Evolutionary conservation across 106 monocot species (phyloP).

Genomic region (Dioscorea zingiberensis): DNA sequence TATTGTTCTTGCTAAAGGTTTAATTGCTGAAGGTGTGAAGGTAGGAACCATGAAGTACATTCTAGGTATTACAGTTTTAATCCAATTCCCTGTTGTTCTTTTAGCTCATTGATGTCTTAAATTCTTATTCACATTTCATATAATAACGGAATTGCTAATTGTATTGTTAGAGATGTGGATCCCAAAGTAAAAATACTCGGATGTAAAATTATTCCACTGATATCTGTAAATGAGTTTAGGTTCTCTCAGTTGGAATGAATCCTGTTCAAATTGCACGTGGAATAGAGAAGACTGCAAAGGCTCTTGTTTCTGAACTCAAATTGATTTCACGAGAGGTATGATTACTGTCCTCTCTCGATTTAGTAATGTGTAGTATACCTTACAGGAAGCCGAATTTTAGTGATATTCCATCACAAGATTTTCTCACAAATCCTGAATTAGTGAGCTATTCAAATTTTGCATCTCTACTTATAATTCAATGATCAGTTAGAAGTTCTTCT

Average conservation of each 20-base stretch:
- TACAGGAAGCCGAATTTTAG: no score
- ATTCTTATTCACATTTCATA: no score
- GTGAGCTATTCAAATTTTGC: no score
- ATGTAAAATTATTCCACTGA: not conserved
- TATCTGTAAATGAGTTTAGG: constrained; percentile 24
- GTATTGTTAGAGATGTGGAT: not conserved
- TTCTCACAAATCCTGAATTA: no score
- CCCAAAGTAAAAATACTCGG: not conserved
- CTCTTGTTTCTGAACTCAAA: constrained; percentile 69
- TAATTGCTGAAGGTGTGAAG: constrained; percentile 92
- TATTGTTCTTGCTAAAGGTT: constrained; percentile 79
- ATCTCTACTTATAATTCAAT: no score
- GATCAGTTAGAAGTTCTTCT: no score
- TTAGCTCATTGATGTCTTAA: not conserved
- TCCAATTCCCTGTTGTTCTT: not conserved
- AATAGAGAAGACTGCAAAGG: constrained; percentile 64
- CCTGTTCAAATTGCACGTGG: constrained; percentile 78
- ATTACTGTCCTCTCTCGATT: not conserved
- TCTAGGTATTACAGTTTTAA: not conserved
- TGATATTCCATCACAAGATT: no score
- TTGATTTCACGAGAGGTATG: constrained; percentile 72
- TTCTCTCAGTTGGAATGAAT: constrained; percentile 81
- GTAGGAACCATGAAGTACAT: no score
- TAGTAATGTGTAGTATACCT: no score
- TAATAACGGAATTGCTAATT: not conserved